Percentiles rank a stretch among this genome's conserved stretches.
Evolutionary conservation across 2,329 filamentous ascomycete genomes (phyloP).

Genomic region (Microcyclospora tardicrescens): DNA sequence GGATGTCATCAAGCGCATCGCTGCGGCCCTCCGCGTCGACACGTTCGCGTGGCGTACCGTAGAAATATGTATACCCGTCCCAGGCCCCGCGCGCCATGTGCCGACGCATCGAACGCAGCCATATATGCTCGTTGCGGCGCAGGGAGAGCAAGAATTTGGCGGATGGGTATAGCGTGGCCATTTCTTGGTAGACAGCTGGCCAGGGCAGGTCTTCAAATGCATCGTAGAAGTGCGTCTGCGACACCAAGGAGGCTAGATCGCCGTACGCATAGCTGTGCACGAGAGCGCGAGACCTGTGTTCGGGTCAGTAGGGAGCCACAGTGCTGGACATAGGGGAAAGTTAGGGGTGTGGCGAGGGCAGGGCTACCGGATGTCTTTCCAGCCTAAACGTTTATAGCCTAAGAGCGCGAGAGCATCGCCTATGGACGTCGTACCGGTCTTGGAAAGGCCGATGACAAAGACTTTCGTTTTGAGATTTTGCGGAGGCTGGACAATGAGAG

Average conservation of each 20-base stretch:
- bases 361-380: conserved; percentile 17
- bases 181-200: conserved; percentile 17
- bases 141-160: conserved; percentile 19
- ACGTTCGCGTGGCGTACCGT: conserved; percentile 9
- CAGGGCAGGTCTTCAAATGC: conserved; percentile 21
- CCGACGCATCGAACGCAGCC: conserved; percentile 17
- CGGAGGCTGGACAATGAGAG: too few relatives aligned
- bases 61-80: conserved; percentile 14
- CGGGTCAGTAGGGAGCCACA: too few relatives aligned
- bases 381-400: conserved; percentile 19
- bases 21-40: conserved; percentile 6
- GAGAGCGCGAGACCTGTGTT: conserved; percentile 11
- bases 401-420: conserved; percentile 19
- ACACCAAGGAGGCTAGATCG: conserved; percentile 10
- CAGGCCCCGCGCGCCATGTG: conserved; percentile 17
- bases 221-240: conserved; percentile 17
- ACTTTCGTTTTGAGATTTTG: conserved; percentile 15
- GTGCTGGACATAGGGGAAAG: too few relatives aligned
- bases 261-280: conserved; percentile 18
- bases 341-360: too few relatives aligned
- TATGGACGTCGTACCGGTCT: conserved; percentile 20
- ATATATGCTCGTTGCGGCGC: conserved; percentile 17
- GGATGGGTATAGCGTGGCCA: conserved; percentile 17
- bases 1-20: conserved; percentile 4
- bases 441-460: conserved; percentile 20